These are phyloP conservation scores for Perkinsus olseni DNA, from an alignment of 169 alveolate genomes.

Conservation along the genomic window DNA sequence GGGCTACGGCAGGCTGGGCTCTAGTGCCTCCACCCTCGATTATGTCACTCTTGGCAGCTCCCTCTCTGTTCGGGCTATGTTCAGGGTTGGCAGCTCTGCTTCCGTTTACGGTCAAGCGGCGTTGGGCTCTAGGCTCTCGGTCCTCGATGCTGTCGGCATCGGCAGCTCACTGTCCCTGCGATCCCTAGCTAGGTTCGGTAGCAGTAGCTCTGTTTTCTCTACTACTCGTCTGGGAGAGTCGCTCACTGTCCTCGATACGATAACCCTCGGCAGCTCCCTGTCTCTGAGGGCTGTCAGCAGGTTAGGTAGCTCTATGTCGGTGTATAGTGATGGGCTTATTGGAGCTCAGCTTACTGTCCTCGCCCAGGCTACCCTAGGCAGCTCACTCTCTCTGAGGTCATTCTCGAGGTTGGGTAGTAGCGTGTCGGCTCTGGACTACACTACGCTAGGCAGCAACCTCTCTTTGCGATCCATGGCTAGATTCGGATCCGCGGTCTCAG, in stretches of 20 bases:
- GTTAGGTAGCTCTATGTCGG: neutral
- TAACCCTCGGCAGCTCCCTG: conserved; percentile 3
- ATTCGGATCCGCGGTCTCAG: neutral
- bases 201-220: neutral
- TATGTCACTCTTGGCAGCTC: neutral
- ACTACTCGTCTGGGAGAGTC: neutral
- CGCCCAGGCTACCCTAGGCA: neutral
- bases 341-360: neutral
- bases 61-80: neutral
- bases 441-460: neutral
- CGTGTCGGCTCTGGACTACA: neutral
- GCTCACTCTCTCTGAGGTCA: neutral
- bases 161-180: neutral
- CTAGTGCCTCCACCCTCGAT: neutral
- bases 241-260: neutral
- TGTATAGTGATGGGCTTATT: neutral
- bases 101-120: neutral
- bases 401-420: neutral
- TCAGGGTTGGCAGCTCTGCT: neutral
- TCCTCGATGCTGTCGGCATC: neutral
- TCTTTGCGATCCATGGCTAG: neutral
- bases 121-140: neutral
- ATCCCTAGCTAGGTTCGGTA: neutral
- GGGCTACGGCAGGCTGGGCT: neutral
- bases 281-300: neutral